Evolutionary conservation across 805 yeast genomes (phyloP).

Genomic region (Pichia cephalocereana): DNA sequence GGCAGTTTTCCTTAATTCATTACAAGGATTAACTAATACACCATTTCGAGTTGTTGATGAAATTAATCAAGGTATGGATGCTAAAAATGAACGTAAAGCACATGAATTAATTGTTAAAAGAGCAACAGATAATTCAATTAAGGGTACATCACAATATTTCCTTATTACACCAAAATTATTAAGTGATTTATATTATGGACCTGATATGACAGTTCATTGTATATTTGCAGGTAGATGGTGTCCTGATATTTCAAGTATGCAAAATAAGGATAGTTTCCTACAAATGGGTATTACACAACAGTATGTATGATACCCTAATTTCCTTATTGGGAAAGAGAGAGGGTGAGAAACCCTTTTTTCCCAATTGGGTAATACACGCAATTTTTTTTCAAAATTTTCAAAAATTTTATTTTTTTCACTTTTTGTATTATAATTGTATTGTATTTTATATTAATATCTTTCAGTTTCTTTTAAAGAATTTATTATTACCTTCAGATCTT

Average conservation of each 20-base stretch:
- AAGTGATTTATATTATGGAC: slow-evolving; percentile 67
- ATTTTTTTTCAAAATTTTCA: not conserved
- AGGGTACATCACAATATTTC: slow-evolving; percentile 61
- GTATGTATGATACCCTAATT: slow-evolving; percentile 6
- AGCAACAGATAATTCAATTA: slow-evolving; percentile 44
- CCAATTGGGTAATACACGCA: not conserved
- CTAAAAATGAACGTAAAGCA: slow-evolving; percentile 78
- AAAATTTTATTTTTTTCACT: not conserved
- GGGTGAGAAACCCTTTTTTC: not conserved
- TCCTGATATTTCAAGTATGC: slow-evolving; percentile 11
- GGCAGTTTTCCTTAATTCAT: slow-evolving; percentile 77
- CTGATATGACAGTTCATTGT: slow-evolving; percentile 77
- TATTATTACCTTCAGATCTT: too few relatives aligned
- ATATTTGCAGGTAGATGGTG: slow-evolving; percentile 46
- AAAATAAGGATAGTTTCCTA: slow-evolving; percentile 13
- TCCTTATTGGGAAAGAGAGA: not conserved
- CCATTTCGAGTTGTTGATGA: slow-evolving; percentile 97
- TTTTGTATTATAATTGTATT: too few relatives aligned
- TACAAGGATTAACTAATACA: slow-evolving; percentile 79
- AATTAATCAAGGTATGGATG: slow-evolving; percentile 98
- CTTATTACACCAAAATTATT: slow-evolving; percentile 87
- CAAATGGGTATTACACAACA: slow-evolving; percentile 24
- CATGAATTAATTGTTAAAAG: slow-evolving; percentile 78
- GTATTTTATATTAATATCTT: not conserved
- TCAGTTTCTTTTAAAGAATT: too few relatives aligned